phyloP scores from a whole-genome alignment of 805 yeast genomes.

The Teunomyces panamensis region DNA sequence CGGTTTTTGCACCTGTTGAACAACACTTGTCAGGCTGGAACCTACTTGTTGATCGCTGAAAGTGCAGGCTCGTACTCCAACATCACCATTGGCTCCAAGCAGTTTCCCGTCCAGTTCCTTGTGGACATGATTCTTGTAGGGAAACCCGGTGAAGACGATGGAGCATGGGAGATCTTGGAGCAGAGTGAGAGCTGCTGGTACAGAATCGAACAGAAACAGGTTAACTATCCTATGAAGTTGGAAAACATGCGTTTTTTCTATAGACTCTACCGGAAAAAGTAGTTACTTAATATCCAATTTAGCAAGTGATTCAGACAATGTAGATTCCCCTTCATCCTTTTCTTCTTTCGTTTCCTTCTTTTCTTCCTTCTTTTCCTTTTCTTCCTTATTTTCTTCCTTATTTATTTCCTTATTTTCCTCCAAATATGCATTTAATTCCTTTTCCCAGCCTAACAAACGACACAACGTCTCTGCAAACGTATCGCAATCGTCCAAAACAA shows the following conservation, averaged over 20 bases:
- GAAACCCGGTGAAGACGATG: slow-evolving; percentile 34
- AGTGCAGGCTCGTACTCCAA: slow-evolving; percentile 90
- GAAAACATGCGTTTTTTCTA: slow-evolving; percentile 89
- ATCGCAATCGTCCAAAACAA: slow-evolving; percentile 66
- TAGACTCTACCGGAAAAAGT: slow-evolving; percentile 63
- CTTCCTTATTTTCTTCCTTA: slow-evolving; percentile 5
- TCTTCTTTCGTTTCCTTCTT: neutral
- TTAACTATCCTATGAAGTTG: slow-evolving; percentile 61
- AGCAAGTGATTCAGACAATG: slow-evolving; percentile 4
- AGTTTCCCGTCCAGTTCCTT: slow-evolving; percentile 78
- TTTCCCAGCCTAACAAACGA: slow-evolving; percentile 59
- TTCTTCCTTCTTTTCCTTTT: neutral
- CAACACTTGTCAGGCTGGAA: slow-evolving; percentile 50
- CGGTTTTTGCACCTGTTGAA: slow-evolving; percentile 55
- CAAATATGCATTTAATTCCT: slow-evolving; percentile 40
- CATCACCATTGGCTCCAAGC: slow-evolving; percentile 69
- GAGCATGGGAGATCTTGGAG: slow-evolving; percentile 65
- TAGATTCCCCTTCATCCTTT: neutral
- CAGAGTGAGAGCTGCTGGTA: slow-evolving; percentile 82
- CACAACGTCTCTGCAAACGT: slow-evolving; percentile 54
- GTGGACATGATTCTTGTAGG: slow-evolving; percentile 71
- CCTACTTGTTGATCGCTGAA: slow-evolving; percentile 67
- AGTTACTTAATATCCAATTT: slow-evolving; percentile 7
- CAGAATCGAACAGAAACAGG: slow-evolving; percentile 48
- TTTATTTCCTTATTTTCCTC: slow-evolving; percentile 6